Evolutionary conservation across 1,284 basidiomycete species (phyloP), one percentile per base, ranked within the genome.

Genomic region (Trametes sp.): DNA sequence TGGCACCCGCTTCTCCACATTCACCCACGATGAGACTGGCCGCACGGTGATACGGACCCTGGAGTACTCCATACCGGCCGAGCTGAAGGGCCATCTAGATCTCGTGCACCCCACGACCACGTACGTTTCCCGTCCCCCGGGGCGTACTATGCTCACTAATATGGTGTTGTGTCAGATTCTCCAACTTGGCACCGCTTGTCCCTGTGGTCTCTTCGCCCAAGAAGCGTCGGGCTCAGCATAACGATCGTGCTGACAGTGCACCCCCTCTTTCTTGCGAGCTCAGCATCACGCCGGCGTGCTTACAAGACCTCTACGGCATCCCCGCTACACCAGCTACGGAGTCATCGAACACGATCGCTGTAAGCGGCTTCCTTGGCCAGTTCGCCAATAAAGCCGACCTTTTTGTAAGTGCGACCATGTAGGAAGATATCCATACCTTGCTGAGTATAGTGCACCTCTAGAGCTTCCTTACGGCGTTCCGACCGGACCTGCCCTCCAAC

Each of bases 31-130:
- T 9, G 68, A 66, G n/a, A 75, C 69, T 19, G 73, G 76, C 50
- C 59, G 68, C 29, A 49, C 68, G 50, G 50, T 68, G 29, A 59
- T 75, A 51, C 77, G 78, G 54, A 80, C 78, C 5, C 71, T 80
- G 21, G 66, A 72, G 1, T 80, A 80, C 69, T 78, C 78, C 4
- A 64, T 81, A 28, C 79, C 79, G 4, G 19, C 38, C 7, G 16
- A 41, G 16, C 16, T 41, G 38, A 41, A 41, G 38, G 44, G 44
- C 38, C 38, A 41, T 19, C 14, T 41, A 6, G 38, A 41, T 19
- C 38, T 41, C 14, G 38, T 41, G 16, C 38, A 41, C n/a, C 38
- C 38, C 16, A 41, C 38, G 7, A 41, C 38, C 14, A 41, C 14
- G 38, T 41, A 13, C 35, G 35, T 36, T 14, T 2, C 35, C 11